Evolutionary conservation across 345 rosid genomes (phyloP), one percentile per base, ranked within the genome.

Genomic region (Gossypium arboreum): DNA sequence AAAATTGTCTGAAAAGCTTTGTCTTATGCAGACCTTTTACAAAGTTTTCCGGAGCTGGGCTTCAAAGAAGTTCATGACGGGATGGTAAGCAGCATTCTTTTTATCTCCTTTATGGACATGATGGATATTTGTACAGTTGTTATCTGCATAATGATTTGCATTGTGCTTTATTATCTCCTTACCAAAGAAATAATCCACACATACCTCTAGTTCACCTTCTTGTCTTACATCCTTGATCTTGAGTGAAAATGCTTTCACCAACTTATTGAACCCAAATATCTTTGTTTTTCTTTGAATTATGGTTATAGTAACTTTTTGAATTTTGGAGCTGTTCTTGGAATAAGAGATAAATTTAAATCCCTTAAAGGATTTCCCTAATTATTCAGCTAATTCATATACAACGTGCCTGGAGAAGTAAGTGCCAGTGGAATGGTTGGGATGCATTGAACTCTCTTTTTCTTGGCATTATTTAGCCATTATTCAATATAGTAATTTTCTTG

Each of bases 1-100:
- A 1, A 51, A 51, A 3, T 13, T 15, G 56, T 15, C 69, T 74
- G 65, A 74, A 55, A 29, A 71, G 12, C 15, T 58, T 52, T 20
- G 55, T 78, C 72, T 77, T 27, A 45, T 87, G 83, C 78, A 93
- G 98, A 91, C 97, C 0, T 90, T 90, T 82, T 90, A 84, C 92
- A 93, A 89, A 81, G 88, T 95, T 70, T 75, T 92, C 75, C 81
- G 92, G 84, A 93, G 99, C 91, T 95, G 99, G 99, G 97, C 98
- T 57, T 93, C 98, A 4, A 95, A 95, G 75, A 95, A 95, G 85
- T 95, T 95, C 86, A 91, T 95, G 97, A 93, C 97, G 55, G 98
- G 99, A 89, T 93, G 98, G 99, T 93, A 80, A 0, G 84, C 6
- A 34, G 8, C 73, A 54, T 69, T 66, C 74, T 43, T 78, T 5